These are phyloP conservation scores for Thalassiosira ordinaria DNA, from an alignment of 352 stramenopile species.

Conservation along the genomic window DNA sequence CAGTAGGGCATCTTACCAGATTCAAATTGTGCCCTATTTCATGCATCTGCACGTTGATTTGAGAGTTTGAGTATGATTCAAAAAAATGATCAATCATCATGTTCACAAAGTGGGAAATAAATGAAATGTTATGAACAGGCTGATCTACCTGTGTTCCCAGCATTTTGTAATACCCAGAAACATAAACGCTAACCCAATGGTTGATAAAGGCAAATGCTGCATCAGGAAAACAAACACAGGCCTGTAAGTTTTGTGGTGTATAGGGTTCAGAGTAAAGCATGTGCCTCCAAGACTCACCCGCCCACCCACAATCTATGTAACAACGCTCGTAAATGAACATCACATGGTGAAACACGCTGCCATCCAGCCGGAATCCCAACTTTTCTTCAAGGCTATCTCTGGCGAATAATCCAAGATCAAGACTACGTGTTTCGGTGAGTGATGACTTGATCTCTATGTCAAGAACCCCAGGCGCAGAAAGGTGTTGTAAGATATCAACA, in stretches of 20 bases:
- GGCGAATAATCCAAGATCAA: too few relatives aligned
- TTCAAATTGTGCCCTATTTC: constrained; percentile 33
- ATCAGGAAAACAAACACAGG: too few relatives aligned
- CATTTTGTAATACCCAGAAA: constrained; percentile 41
- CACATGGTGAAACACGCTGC: constrained; percentile 20
- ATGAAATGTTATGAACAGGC: too few relatives aligned
- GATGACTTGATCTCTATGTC: constrained; percentile 3
- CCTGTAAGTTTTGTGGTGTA: too few relatives aligned
- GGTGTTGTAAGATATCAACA: constrained; percentile 28
- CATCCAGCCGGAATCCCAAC: constrained; percentile 21
- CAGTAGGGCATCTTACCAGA: constrained; percentile 5
- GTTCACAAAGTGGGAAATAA: too few relatives aligned
- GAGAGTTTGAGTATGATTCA: too few relatives aligned
- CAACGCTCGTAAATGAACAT: constrained; percentile 43
- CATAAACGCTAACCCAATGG: constrained; percentile 24
- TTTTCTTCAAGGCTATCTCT: constrained; percentile 12
- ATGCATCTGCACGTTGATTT: too few relatives aligned
- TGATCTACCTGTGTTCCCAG: constrained; percentile 15
- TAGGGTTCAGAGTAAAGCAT: too few relatives aligned
- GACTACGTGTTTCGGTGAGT: constrained; percentile 12
- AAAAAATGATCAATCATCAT: too few relatives aligned
- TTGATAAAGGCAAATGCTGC: constrained; percentile 50
- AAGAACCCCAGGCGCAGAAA: constrained; percentile 36
- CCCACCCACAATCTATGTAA: constrained; percentile 52
- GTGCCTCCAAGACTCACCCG: too few relatives aligned